phyloP scores from a whole-genome alignment of 352 stramenopile genomes.

The Phytophthora cactorum region DNA sequence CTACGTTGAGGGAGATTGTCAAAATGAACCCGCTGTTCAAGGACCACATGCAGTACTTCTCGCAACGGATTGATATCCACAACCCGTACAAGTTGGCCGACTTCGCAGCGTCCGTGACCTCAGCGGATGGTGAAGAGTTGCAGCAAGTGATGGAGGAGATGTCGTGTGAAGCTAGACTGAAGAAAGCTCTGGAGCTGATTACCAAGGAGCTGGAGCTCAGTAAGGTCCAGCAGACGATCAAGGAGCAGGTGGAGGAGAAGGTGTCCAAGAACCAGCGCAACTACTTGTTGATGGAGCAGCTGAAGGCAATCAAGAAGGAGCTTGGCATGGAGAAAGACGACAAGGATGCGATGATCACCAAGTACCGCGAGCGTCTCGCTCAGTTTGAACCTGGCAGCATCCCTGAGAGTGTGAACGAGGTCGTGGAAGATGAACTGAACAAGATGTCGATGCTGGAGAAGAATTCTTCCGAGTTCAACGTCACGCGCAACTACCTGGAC shows the following conservation, averaged over 20 bases:
- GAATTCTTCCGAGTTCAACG: conserved; percentile 99
- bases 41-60: conserved; percentile 98
- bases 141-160: conserved; percentile 96
- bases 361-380: conserved; percentile 93
- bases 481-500: conserved; percentile 98
- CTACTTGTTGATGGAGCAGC: conserved; percentile 98
- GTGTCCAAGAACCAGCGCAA: conserved; percentile 98
- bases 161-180: conserved; percentile 94
- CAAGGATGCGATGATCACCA: conserved; percentile 97
- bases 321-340: conserved; percentile 99
- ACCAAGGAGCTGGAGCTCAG: conserved; percentile 97
- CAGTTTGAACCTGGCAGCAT: conserved; percentile 67
- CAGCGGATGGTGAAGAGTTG: conserved; percentile 92
- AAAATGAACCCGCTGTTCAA: conserved; percentile 98
- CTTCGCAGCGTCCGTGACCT: conserved; percentile 96
- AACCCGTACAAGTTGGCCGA: conserved; percentile 98
- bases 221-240: conserved; percentile 98
- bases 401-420: conserved; percentile 84
- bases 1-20: conserved; percentile 96
- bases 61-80: conserved; percentile 93
- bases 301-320: conserved; percentile 99
- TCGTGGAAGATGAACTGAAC: conserved; percentile 98
- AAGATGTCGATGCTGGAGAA: conserved; percentile 98
- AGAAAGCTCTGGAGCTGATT: conserved; percentile 96
- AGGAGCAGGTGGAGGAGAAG: conserved; percentile 90